Percentiles rank a stretch among this genome's conserved stretches.
These are phyloP conservation scores for Cicer pinnatifidum DNA, from an alignment of 306 rosid species.

Conservation along the genomic window DNA sequence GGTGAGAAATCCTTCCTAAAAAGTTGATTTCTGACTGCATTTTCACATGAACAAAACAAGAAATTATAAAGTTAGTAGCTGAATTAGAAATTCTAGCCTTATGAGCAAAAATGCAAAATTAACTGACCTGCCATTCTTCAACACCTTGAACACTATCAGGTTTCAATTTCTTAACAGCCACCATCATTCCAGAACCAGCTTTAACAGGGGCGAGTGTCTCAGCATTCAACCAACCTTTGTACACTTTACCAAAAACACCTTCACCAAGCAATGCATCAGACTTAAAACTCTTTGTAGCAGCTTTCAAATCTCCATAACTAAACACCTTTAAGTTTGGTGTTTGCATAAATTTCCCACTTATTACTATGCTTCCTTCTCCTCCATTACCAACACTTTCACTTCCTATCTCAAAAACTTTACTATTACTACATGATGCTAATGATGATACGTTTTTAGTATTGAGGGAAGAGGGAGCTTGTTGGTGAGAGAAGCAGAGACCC, in stretches of 20 bases:
- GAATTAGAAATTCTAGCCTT: background rate
- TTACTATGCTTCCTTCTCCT: background rate
- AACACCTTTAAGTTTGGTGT: slow-evolving; percentile 64
- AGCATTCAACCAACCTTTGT: slow-evolving; percentile 83
- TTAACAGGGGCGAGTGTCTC: slow-evolving; percentile 66
- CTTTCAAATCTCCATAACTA: slow-evolving; percentile 63
- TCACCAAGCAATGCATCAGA: slow-evolving; percentile 68
- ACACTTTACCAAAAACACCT: slow-evolving; percentile 91
- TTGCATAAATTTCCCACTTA: slow-evolving; percentile 55
- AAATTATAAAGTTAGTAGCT: background rate
- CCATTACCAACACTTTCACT: background rate
- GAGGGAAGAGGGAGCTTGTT: background rate
- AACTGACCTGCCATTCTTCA: slow-evolving; percentile 82
- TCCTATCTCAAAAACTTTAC: slow-evolving; percentile 56
- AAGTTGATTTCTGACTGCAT: slow-evolving; percentile 84
- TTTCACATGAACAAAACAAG: slow-evolving; percentile 33
- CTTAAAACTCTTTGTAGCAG: slow-evolving; percentile 67
- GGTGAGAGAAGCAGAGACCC: slow-evolving; percentile 7
- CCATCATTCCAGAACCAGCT: slow-evolving; percentile 60
- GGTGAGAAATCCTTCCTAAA: slow-evolving; percentile 81
- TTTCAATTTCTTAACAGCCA: slow-evolving; percentile 80
- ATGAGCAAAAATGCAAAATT: background rate
- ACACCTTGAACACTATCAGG: slow-evolving; percentile 75
- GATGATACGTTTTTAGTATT: slow-evolving; percentile 42
- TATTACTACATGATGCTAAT: slow-evolving; percentile 7